Conservation (phyloP, 257 asterid species). For the Rhazya stricta region DNA sequence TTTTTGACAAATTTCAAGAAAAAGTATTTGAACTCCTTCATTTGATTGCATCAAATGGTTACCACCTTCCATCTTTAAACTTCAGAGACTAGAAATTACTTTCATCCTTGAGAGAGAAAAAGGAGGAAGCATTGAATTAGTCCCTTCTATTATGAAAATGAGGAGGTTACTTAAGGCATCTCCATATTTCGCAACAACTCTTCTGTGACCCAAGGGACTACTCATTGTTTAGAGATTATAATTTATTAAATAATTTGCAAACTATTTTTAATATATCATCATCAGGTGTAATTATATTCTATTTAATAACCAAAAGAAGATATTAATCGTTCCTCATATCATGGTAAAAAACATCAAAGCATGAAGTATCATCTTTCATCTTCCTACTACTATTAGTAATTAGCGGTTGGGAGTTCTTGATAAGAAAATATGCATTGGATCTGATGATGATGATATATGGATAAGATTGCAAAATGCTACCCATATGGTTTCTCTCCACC, state of each 20-base stretch:
- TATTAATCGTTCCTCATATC: too few relatives aligned
- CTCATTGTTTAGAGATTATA: not conserved
- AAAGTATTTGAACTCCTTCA: not conserved
- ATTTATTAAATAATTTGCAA: not conserved
- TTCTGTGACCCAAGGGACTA: not conserved
- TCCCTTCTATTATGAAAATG: not conserved
- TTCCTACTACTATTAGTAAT: too few relatives aligned
- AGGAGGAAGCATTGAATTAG: not conserved
- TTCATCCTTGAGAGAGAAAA: too few relatives aligned
- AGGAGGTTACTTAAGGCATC: slow-evolving; percentile 6
- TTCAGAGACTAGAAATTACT: slow-evolving; percentile 7
- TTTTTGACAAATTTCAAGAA: not conserved
- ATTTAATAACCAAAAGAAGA: too few relatives aligned
- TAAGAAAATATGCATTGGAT: too few relatives aligned
- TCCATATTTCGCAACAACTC: not conserved
- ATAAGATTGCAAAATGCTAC: too few relatives aligned
- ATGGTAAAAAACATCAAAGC: too few relatives aligned
- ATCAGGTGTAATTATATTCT: too few relatives aligned
- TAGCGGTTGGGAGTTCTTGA: too few relatives aligned
- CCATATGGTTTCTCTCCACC: too few relatives aligned
- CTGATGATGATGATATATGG: too few relatives aligned
- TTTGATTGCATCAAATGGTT: not conserved
- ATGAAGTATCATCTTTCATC: too few relatives aligned
- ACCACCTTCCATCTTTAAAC: not conserved
- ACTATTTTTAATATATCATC: not conserved